Evolutionary conservation across 768 basidiomycete species (phyloP).

Genomic region (Boletus rubropictus): DNA sequence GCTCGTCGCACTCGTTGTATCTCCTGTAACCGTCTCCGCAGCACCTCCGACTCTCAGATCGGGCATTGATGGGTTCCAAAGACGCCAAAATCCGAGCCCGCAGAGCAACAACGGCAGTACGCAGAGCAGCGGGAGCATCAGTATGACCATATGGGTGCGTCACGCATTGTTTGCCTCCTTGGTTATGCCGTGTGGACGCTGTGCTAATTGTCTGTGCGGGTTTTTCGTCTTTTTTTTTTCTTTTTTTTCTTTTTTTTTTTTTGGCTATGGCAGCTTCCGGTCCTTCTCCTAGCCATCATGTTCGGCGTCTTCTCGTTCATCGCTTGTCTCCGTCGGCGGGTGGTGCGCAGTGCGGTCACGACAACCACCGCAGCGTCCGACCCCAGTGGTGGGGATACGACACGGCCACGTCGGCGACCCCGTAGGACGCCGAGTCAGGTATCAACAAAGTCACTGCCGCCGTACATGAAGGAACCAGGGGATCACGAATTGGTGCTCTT

Average conservation of each 20-base stretch:
- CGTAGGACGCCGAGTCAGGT: constrained; percentile 74
- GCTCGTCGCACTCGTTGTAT: constrained; percentile 4
- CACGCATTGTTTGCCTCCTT: not conserved
- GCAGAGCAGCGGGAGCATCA: constrained; percentile 3
- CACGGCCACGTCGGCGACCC: constrained; percentile 27
- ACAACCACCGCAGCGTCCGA: not conserved
- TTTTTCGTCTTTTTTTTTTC: not conserved
- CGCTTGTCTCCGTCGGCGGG: constrained; percentile 20
- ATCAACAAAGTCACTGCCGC: constrained; percentile 70
- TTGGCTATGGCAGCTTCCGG: constrained; percentile 19
- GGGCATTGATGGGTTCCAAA: not conserved
- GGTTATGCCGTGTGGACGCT: not conserved
- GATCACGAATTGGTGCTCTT: constrained; percentile 74
- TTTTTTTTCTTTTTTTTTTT: not conserved
- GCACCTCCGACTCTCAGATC: constrained; percentile 1
- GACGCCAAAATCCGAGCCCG: not conserved
- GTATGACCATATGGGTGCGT: constrained; percentile 26
- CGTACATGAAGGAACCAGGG: constrained; percentile 80
- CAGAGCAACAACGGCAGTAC: not conserved
- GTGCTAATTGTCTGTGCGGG: not conserved
- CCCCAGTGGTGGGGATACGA: constrained; percentile 9
- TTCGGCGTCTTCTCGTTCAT: constrained; percentile 20
- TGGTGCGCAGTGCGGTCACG: not conserved
- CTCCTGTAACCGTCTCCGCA: constrained; percentile 3
- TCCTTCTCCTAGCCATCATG: constrained; percentile 21